Conservation (phyloP, 768 basidiomycete species). For the Suillus americanus region DNA sequence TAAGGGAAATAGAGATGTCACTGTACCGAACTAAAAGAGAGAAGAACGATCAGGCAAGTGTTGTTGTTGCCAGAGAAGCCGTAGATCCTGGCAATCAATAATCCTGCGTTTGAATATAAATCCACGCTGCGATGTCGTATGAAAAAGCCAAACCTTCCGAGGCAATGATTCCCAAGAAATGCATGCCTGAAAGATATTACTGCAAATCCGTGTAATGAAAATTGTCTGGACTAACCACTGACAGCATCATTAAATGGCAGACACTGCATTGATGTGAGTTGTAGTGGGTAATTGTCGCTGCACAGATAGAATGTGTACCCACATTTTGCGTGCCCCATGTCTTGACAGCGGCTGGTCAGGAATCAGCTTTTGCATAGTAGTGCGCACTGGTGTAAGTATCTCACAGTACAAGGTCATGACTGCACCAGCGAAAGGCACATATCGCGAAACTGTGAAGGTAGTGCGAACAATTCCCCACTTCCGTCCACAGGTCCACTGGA, state of each 20-base stretch:
- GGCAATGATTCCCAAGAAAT: neutral
- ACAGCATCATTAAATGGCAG: neutral
- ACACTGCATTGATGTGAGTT: neutral
- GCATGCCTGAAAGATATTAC: neutral
- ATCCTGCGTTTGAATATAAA: neutral
- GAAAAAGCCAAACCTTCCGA: neutral
- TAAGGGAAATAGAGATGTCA: neutral
- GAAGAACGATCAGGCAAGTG: neutral
- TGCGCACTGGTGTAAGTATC: neutral
- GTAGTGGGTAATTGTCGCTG: neutral
- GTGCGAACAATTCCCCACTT: conserved; percentile 7
- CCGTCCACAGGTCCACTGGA: conserved; percentile 12
- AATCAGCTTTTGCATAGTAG: neutral
- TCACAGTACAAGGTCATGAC: conserved; percentile 5
- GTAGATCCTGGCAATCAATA: neutral
- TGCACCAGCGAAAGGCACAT: conserved; percentile 8
- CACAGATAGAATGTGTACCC: neutral
- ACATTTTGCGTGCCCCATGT: conserved; percentile 1
- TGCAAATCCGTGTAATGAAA: neutral
- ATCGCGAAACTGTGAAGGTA: conserved; percentile 6
- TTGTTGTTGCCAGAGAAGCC: neutral
- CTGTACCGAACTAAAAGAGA: neutral
- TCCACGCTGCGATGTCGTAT: neutral
- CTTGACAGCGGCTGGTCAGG: neutral
- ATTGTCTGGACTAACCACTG: neutral